Conservation (phyloP, 768 basidiomycete species). For the Infundibulicybe gibba region DNA sequence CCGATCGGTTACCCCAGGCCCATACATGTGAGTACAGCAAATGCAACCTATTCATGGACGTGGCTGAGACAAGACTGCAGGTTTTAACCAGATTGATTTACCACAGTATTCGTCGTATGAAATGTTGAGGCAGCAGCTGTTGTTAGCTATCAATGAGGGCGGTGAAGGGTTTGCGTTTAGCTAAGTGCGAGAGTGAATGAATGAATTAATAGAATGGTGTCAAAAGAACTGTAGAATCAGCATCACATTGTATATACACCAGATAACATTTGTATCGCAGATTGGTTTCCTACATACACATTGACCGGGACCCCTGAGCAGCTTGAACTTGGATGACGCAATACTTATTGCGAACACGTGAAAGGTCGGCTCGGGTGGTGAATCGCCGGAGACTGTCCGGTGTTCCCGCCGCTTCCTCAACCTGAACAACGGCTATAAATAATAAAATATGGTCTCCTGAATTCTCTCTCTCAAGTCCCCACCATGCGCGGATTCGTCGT, state of each 20-base stretch:
- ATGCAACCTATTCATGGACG: slow-evolving; percentile 1
- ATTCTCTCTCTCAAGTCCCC: not conserved
- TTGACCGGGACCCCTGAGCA: too few relatives aligned
- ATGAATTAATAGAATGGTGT: slow-evolving; percentile 5
- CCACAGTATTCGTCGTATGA: slow-evolving; percentile 96
- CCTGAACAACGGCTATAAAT: too few relatives aligned
- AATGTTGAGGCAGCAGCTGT: slow-evolving; percentile 86
- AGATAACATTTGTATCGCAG: slow-evolving; percentile 1
- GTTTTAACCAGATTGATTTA: slow-evolving; percentile 93
- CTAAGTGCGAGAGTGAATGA: slow-evolving; percentile 14
- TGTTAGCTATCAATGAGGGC: slow-evolving; percentile 93
- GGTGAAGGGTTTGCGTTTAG: slow-evolving; percentile 93
- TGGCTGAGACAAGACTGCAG: slow-evolving; percentile 31
- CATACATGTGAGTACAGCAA: slow-evolving; percentile 69
- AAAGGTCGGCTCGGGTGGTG: too few relatives aligned
- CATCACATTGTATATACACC: slow-evolving; percentile 18
- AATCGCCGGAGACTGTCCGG: too few relatives aligned
- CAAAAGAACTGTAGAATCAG: slow-evolving; percentile 13
- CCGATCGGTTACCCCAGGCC: slow-evolving; percentile 82
- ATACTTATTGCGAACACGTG: too few relatives aligned
- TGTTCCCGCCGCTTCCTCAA: too few relatives aligned
- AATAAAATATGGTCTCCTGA: not conserved
- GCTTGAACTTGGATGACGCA: too few relatives aligned
- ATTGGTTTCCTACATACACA: not conserved
- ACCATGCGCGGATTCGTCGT: slow-evolving; percentile 80